Percentiles rank a stretch among this genome's conserved stretches.
Conservation (phyloP, 371 early-diverging fungal genomes). For the Homolaphlyctis polyrhiza region DNA sequence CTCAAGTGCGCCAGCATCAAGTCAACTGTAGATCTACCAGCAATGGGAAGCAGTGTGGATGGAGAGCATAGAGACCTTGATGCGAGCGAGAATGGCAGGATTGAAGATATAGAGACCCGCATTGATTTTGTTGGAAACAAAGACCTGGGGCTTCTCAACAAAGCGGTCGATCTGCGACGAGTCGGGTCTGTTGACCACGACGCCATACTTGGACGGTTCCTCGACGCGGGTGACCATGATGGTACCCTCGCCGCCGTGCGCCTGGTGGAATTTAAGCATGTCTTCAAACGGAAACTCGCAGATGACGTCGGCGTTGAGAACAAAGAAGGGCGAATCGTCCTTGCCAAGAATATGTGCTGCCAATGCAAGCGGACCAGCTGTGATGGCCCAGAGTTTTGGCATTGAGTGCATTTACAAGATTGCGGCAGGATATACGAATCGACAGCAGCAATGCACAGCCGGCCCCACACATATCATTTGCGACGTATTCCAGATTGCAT, state of each 20-base stretch:
- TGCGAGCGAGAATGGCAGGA: constrained; percentile 82
- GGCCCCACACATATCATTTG: too few species aligned
- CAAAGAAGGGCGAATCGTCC: constrained; percentile 94
- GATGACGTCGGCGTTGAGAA: constrained; percentile 98
- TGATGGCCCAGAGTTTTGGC: too few species aligned
- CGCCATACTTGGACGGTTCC: constrained; percentile 97
- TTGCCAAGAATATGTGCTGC: constrained; percentile 86
- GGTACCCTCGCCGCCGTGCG: constrained; percentile 91
- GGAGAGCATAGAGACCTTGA: constrained; percentile 51
- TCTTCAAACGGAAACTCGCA: constrained; percentile 97
- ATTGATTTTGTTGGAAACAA: constrained; percentile 96
- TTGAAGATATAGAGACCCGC: constrained; percentile 99
- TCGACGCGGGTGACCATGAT: constrained; percentile 94
- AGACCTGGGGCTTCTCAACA: constrained; percentile 98
- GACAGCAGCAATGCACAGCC: too few species aligned
- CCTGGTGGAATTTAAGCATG: constrained; percentile 79
- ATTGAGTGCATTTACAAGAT: too few species aligned
- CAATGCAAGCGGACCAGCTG: constrained; percentile 95
- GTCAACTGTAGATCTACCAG: neutral
- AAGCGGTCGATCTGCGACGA: constrained; percentile 82
- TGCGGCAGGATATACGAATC: too few species aligned
- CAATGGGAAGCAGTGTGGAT: neutral
- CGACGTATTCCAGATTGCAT: too few species aligned
- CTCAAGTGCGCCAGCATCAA: neutral
- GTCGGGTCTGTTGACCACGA: constrained; percentile 64